These are phyloP conservation scores for Termitomyces bulborhizus DNA, from an alignment of 768 basidiomycete genomes.

Conservation along the genomic window DNA sequence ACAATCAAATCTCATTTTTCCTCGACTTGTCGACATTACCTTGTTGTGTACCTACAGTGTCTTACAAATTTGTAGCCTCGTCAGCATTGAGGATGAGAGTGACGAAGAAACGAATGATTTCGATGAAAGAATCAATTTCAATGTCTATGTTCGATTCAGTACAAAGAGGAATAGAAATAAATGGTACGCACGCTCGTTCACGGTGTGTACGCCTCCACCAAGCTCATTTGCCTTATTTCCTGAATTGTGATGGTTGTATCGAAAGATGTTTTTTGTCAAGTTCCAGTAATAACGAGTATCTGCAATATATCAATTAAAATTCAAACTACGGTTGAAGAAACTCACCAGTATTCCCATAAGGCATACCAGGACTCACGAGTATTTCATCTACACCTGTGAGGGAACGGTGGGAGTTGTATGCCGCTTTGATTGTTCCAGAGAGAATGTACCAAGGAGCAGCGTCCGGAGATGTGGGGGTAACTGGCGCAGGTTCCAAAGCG, in stretches of 20 bases:
- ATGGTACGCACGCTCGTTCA: slow-evolving; percentile 51
- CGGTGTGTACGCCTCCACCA: slow-evolving; percentile 50
- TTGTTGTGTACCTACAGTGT: no score
- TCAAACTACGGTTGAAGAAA: not conserved
- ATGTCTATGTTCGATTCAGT: slow-evolving; percentile 30
- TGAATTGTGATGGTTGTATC: slow-evolving; percentile 47
- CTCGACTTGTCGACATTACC: no score
- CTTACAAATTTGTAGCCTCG: slow-evolving; percentile 30
- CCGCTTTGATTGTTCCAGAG: slow-evolving; percentile 60
- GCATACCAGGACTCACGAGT: slow-evolving; percentile 46
- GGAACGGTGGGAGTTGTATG: slow-evolving; percentile 45
- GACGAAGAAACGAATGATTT: slow-evolving; percentile 61
- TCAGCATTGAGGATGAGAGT: slow-evolving; percentile 57
- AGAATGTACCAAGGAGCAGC: slow-evolving; percentile 44
- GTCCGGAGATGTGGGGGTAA: slow-evolving; percentile 43
- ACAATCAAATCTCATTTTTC: not conserved
- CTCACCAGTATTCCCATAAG: slow-evolving; percentile 53
- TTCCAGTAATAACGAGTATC: slow-evolving; percentile 59
- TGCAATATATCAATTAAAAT: slow-evolving; percentile 14
- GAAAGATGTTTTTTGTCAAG: slow-evolving; percentile 58
- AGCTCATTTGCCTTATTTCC: slow-evolving; percentile 20
- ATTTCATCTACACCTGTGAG: slow-evolving; percentile 28
- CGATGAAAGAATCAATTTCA: slow-evolving; percentile 44
- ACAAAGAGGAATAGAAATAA: not conserved
- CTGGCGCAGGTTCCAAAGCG: slow-evolving; percentile 61